Conservation (phyloP, 176 grass and related monocot genomes). For the Musa schizocarpa region DNA sequence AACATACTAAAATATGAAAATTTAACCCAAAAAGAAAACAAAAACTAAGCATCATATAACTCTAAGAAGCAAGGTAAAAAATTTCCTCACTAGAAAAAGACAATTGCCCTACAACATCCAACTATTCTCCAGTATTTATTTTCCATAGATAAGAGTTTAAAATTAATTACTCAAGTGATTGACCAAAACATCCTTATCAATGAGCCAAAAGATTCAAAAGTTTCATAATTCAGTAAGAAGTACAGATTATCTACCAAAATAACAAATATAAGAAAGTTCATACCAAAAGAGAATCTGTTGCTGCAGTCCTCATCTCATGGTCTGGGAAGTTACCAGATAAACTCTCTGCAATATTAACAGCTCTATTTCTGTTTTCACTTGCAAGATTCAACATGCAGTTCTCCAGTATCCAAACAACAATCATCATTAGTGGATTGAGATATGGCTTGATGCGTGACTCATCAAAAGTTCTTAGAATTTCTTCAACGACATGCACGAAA, state of each 20-base stretch:
- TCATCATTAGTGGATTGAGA: slow-evolving; percentile 60
- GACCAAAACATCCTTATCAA: not conserved
- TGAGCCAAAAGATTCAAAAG: not conserved
- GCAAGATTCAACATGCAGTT: slow-evolving; percentile 47
- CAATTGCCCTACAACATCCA: not conserved
- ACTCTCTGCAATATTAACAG: slow-evolving; percentile 27
- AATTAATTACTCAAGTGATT: not conserved
- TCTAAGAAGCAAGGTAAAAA: too few relatives aligned
- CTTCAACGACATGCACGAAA: slow-evolving; percentile 80
- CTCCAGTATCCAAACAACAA: slow-evolving; percentile 69
- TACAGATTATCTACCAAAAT: not conserved
- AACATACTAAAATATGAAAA: not conserved
- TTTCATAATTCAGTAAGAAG: not conserved
- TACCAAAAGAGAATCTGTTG: slow-evolving; percentile 28
- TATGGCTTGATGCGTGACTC: slow-evolving; percentile 52
- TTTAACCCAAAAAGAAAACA: not conserved
- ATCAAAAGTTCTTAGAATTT: slow-evolving; percentile 73
- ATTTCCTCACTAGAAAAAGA: not conserved
- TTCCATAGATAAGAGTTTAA: not conserved
- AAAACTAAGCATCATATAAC: not conserved
- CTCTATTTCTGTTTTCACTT: slow-evolving; percentile 11
- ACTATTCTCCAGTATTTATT: not conserved
- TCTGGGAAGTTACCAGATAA: slow-evolving; percentile 22
- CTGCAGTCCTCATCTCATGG: slow-evolving; percentile 12
- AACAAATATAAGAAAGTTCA: slow-evolving; percentile 12